Evolutionary conservation across 257 asterid genomes (phyloP).

Genomic region (Osmanthus fragrans): DNA sequence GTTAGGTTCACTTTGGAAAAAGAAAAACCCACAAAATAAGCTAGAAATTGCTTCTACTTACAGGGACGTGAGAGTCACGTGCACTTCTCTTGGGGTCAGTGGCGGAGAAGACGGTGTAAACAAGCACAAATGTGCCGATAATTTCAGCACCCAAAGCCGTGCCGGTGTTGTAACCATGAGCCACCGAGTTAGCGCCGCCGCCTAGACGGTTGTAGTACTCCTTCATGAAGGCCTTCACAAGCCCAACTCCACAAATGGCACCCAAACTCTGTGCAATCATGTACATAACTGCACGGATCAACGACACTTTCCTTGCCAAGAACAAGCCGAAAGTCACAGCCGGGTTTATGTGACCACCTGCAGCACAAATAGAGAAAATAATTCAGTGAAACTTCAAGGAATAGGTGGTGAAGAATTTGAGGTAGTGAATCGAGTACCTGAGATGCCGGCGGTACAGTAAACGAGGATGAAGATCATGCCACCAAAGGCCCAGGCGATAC

Average conservation of each 20-base stretch:
- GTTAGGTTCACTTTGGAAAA: background rate
- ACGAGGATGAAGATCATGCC: conserved; percentile 95
- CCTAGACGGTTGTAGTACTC: conserved; percentile 30
- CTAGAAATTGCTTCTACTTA: conserved; percentile 18
- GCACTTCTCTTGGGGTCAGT: conserved; percentile 59
- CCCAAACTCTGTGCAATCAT: conserved; percentile 54
- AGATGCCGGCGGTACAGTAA: conserved; percentile 78
- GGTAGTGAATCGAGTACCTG: conserved; percentile 25
- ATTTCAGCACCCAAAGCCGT: conserved; percentile 58
- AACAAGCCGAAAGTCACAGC: conserved; percentile 58
- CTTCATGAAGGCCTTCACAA: conserved; percentile 55
- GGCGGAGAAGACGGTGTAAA: conserved; percentile 58
- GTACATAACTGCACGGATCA: conserved; percentile 43
- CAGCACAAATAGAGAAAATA: background rate
- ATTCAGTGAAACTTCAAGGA: background rate
- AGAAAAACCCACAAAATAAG: background rate
- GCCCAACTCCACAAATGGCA: conserved; percentile 53
- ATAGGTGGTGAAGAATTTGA: background rate
- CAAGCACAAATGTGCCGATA: conserved; percentile 53
- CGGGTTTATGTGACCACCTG: conserved; percentile 58
- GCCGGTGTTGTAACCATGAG: conserved; percentile 39
- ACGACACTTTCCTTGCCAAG: conserved; percentile 53
- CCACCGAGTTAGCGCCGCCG: conserved; percentile 43
- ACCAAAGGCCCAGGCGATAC: conserved; percentile 75
- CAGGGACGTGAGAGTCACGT: conserved; percentile 61